These are phyloP conservation scores for Domatiomyces catenatus DNA, from an alignment of 2,329 filamentous ascomycete genomes.

Conservation along the genomic window DNA sequence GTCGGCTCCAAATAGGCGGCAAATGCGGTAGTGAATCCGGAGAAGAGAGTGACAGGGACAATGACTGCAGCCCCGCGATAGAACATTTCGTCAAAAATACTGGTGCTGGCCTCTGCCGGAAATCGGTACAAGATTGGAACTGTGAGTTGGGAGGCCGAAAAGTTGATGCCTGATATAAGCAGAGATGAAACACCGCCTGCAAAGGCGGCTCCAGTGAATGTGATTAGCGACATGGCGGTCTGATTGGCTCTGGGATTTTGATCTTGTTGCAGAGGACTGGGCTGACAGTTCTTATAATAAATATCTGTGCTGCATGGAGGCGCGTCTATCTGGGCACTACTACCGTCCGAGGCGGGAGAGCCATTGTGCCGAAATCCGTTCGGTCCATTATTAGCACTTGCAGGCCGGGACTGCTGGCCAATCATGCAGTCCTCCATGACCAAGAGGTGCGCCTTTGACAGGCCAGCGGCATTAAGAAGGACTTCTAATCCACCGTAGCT, in stretches of 20 bases:
- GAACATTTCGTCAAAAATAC: conserved; percentile 6
- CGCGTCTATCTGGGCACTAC: neutral
- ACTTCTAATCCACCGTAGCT: neutral
- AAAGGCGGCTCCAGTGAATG: neutral
- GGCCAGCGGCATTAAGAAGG: neutral
- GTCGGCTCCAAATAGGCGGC: conserved; percentile 5
- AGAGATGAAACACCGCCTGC: conserved; percentile 1
- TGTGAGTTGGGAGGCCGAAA: conserved; percentile 5
- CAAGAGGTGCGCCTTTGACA: neutral
- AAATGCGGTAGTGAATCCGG: conserved; percentile 1
- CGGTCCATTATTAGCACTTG: neutral
- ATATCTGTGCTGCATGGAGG: neutral
- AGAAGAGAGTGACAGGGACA: conserved; percentile 6
- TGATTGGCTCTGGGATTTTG: neutral
- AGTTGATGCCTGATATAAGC: conserved; percentile 6
- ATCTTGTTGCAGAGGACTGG: neutral
- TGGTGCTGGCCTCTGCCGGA: conserved; percentile 3
- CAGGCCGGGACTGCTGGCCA: neutral
- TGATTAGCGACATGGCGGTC: neutral
- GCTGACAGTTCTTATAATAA: neutral
- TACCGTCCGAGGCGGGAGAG: neutral
- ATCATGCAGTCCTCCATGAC: neutral
- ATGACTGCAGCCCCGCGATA: conserved; percentile 4
- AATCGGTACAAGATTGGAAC: conserved; percentile 6
- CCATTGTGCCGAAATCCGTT: neutral